These are phyloP conservation scores for Xylariales sp. DNA, from an alignment of 2,329 filamentous ascomycete species.

Conservation along the genomic window DNA sequence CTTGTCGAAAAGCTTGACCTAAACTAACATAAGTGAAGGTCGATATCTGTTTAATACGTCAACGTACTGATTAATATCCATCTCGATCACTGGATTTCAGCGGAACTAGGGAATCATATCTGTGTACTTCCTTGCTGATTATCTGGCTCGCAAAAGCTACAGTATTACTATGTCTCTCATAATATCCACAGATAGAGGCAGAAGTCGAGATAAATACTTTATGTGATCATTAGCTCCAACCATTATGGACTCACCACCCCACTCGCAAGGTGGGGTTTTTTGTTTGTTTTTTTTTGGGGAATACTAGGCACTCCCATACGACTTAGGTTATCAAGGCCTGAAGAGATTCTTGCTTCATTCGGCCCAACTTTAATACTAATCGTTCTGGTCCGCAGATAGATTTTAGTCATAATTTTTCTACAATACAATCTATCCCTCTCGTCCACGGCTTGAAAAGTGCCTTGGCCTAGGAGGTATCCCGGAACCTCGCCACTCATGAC, in stretches of 20 bases:
- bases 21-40: conserved; percentile 9
- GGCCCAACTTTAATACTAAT: conserved; percentile 26
- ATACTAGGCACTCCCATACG: conserved; percentile 16
- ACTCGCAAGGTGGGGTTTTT: conserved; percentile 25
- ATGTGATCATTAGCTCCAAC: conserved; percentile 25
- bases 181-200: conserved; percentile 15
- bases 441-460: conserved; percentile 21
- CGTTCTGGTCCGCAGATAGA: conserved; percentile 11
- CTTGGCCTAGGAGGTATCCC: conserved; percentile 2
- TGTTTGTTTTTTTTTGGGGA: background rate
- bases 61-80: background rate
- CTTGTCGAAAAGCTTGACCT: conserved; percentile 47
- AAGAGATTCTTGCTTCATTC: conserved; percentile 25
- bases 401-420: conserved; percentile 23
- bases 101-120: background rate
- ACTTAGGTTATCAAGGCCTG: conserved; percentile 29
- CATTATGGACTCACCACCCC: conserved; percentile 24
- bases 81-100: background rate
- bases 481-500: conserved; percentile 40
- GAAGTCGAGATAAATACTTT: conserved; percentile 11
- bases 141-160: conserved; percentile 7
- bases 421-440: conserved; percentile 13
- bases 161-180: conserved; percentile 14
- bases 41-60: conserved; percentile 6
- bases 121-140: background rate